phyloP scores from a whole-genome alignment of 352 stramenopile genomes.

The Globisporangium middletonii region DNA sequence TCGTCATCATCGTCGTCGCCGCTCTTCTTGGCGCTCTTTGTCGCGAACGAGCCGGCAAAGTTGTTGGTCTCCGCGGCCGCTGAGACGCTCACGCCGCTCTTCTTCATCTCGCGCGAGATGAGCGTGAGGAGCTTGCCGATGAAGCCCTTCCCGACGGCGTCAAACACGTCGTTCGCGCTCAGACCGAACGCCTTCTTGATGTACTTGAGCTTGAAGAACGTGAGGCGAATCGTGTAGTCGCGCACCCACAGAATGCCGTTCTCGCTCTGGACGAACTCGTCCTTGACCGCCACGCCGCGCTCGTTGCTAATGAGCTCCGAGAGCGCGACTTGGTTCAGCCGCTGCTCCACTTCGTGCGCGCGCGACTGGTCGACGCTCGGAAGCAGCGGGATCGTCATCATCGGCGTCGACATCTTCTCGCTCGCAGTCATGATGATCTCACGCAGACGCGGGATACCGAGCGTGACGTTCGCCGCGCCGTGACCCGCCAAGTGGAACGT shows the following conservation, averaged over 20 bases:
- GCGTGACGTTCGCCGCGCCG: slow-evolving; percentile 98
- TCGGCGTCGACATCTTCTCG: slow-evolving; percentile 95
- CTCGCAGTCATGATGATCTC: slow-evolving; percentile 99
- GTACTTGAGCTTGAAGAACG: slow-evolving; percentile 91
- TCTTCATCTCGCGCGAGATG: slow-evolving; percentile 94
- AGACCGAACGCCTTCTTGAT: slow-evolving; percentile 96
- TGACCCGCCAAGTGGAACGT: slow-evolving; percentile 99
- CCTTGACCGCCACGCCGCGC: slow-evolving; percentile 89
- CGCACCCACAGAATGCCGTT: slow-evolving; percentile 93
- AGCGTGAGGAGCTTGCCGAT: slow-evolving; percentile 91
- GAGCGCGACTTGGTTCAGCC: slow-evolving; percentile 92
- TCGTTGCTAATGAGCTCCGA: slow-evolving; percentile 91
- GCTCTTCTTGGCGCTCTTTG: slow-evolving; percentile 35
- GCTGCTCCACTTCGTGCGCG: slow-evolving; percentile 78
- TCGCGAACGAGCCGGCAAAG: slow-evolving; percentile 13
- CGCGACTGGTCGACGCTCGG: slow-evolving; percentile 36
- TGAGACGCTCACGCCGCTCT: slow-evolving; percentile 63
- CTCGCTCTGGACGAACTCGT: slow-evolving; percentile 87
- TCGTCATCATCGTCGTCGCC: slow-evolving; percentile 81
- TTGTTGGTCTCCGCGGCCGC: slow-evolving; percentile 43
- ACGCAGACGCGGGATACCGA: slow-evolving; percentile 98
- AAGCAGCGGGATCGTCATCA: slow-evolving; percentile 97
- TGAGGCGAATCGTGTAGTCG: slow-evolving; percentile 95
- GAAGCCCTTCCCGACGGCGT: slow-evolving; percentile 84
- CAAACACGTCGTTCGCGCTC: slow-evolving; percentile 90